These are phyloP conservation scores for Sclerotinia minor DNA, from an alignment of 2,329 filamentous ascomycete genomes.

Conservation along the genomic window DNA sequence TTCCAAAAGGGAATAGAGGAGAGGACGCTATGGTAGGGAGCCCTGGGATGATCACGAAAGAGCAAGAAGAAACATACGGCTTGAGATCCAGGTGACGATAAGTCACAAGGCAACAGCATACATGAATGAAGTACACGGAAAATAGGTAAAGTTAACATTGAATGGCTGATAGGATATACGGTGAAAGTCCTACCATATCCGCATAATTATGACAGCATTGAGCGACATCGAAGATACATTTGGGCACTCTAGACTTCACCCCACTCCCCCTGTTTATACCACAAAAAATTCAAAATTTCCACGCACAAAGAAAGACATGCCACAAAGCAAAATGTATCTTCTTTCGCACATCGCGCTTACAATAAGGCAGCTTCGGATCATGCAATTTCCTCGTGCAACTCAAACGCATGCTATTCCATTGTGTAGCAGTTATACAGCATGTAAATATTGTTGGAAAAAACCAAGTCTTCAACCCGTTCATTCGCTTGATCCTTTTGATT, in stretches of 20 bases:
- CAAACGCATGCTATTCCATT: not conserved
- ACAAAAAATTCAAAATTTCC: not conserved
- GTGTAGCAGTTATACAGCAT: not conserved
- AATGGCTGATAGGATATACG: not conserved
- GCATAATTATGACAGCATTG: not conserved
- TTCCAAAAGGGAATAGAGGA: constrained; percentile 89
- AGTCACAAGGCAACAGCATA: not conserved
- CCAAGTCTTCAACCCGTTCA: not conserved
- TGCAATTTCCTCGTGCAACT: not conserved
- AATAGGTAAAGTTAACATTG: not conserved
- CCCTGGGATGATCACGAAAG: constrained; percentile 66
- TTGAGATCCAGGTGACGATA: constrained; percentile 1
- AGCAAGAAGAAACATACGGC: constrained; percentile 34
- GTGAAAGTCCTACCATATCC: not conserved
- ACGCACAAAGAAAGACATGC: not conserved
- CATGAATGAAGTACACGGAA: not conserved
- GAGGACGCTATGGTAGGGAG: constrained; percentile 82
- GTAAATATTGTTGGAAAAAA: not conserved
- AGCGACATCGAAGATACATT: not conserved
- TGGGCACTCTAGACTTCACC: not conserved
- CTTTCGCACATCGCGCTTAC: not conserved
- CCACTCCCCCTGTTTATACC: not conserved
- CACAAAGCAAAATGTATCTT: constrained; percentile 4
- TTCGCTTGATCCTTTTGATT: not conserved
- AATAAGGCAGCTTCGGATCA: not conserved